Conservation (phyloP, 805 yeast genomes). For the Suhomyces vadensis region DNA sequence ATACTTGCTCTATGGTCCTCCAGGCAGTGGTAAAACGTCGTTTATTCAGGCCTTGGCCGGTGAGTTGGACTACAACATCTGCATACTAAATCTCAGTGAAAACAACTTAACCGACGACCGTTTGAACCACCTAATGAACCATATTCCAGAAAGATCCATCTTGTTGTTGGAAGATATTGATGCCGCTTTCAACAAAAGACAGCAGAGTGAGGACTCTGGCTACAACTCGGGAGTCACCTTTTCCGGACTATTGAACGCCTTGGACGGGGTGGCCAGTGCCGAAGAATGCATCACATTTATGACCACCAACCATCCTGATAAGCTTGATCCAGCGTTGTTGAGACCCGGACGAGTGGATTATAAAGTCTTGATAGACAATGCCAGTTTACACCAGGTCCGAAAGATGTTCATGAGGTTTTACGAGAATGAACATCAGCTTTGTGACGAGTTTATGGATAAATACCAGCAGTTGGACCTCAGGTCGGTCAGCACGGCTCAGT, state of each 20-base stretch:
- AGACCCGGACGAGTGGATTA: constrained; percentile 94
- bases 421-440: constrained; percentile 53
- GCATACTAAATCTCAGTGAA: constrained; percentile 88
- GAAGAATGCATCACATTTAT: constrained; percentile 95
- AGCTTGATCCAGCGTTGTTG: constrained; percentile 86
- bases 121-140: constrained; percentile 92
- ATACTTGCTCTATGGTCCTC: constrained; percentile 91
- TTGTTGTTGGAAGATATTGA: constrained; percentile 89
- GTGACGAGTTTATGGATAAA: constrained; percentile 52
- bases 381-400: constrained; percentile 76
- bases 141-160: constrained; percentile 86
- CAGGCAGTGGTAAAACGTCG: constrained; percentile 96
- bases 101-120: constrained; percentile 92
- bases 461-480: constrained; percentile 47
- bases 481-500: constrained; percentile 82
- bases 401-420: constrained; percentile 89
- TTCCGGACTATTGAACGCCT: constrained; percentile 88
- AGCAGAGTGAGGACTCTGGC: constrained; percentile 74
- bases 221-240: constrained; percentile 89
- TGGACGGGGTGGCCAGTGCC: constrained; percentile 97
- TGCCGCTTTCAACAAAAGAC: constrained; percentile 88
- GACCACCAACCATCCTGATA: constrained; percentile 98
- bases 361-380: constrained; percentile 81
- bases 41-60: constrained; percentile 97
- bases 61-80: constrained; percentile 91